Conservation (phyloP, 495 filamentous ascomycete species). For the Penicillium bialowiezense region DNA sequence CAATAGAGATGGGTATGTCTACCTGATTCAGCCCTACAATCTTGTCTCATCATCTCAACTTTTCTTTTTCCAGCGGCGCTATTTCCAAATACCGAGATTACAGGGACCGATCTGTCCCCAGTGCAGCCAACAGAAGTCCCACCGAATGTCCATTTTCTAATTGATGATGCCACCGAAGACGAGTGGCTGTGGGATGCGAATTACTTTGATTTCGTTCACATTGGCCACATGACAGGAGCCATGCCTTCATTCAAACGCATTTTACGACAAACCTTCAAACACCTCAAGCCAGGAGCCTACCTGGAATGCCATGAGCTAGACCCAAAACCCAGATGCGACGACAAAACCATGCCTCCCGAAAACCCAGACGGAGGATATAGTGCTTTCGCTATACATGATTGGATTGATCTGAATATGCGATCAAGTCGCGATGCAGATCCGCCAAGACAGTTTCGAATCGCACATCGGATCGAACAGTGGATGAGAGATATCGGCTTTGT, state of each 20-base stretch:
- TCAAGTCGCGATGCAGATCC: conserved; percentile 48
- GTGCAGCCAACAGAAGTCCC: conserved; percentile 59
- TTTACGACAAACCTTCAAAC: conserved; percentile 40
- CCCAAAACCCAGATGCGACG: conserved; percentile 57
- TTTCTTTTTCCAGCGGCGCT: conserved; percentile 32
- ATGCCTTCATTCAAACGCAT: conserved; percentile 40
- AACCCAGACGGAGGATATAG: conserved; percentile 39
- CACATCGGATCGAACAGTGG: conserved; percentile 51
- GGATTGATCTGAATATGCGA: conserved; percentile 47
- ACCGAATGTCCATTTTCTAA: conserved; percentile 58
- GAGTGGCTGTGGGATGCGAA: conserved; percentile 48
- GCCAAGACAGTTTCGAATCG: conserved; percentile 49
- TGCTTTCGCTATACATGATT: conserved; percentile 46
- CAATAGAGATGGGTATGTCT: conserved; percentile 57
- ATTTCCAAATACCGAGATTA: conserved; percentile 55
- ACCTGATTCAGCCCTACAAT: conserved; percentile 7
- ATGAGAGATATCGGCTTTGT: conserved; percentile 61
- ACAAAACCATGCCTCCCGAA: conserved; percentile 53
- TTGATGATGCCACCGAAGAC: conserved; percentile 50
- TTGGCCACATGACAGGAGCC: conserved; percentile 41
- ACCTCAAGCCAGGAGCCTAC: conserved; percentile 63
- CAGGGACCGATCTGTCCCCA: conserved; percentile 61
- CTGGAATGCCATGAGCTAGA: conserved; percentile 63
- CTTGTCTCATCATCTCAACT: conserved; percentile 14
- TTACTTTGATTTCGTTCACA: conserved; percentile 49